Conservation (phyloP, 306 rosid species). For the Vicia faba region DNA sequence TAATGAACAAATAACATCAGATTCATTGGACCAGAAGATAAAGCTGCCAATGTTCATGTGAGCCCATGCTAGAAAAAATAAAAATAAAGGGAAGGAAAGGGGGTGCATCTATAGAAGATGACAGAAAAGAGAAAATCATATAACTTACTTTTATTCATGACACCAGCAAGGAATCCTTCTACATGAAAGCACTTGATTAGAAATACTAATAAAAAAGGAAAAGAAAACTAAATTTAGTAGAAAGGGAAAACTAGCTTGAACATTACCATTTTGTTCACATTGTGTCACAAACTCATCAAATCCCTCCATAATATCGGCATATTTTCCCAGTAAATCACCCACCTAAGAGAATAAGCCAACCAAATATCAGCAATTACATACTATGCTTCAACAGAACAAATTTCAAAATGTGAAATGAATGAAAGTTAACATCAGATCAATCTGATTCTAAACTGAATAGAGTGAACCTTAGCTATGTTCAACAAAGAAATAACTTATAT, state of each 20-base stretch:
- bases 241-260: slow-evolving; percentile 37
- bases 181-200: slow-evolving; percentile 61
- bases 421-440: slow-evolving; percentile 14
- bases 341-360: slow-evolving; percentile 61
- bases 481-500: slow-evolving; percentile 2
- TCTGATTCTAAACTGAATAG: slow-evolving; percentile 25
- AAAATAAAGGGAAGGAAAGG: slow-evolving; percentile 18
- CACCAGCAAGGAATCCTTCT: slow-evolving; percentile 99
- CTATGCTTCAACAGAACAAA: slow-evolving; percentile 11
- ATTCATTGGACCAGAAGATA: slow-evolving; percentile 22
- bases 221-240: slow-evolving; percentile 30
- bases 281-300: slow-evolving; percentile 84
- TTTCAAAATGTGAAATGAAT: neutral
- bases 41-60: slow-evolving; percentile 30
- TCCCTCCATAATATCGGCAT: slow-evolving; percentile 87
- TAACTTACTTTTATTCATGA: slow-evolving; percentile 92
- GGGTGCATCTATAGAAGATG: slow-evolving; percentile 25
- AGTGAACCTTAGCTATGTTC: slow-evolving; percentile 7
- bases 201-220: slow-evolving; percentile 31
- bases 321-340: slow-evolving; percentile 80
- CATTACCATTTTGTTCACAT: slow-evolving; percentile 91
- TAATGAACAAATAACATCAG: slow-evolving; percentile 44
- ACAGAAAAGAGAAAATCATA: slow-evolving; percentile 36
- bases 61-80: slow-evolving; percentile 26
- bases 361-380: slow-evolving; percentile 26